phyloP scores from a whole-genome alignment of 2,329 filamentous ascomycete species.

The Alternaria triticimaculans region DNA sequence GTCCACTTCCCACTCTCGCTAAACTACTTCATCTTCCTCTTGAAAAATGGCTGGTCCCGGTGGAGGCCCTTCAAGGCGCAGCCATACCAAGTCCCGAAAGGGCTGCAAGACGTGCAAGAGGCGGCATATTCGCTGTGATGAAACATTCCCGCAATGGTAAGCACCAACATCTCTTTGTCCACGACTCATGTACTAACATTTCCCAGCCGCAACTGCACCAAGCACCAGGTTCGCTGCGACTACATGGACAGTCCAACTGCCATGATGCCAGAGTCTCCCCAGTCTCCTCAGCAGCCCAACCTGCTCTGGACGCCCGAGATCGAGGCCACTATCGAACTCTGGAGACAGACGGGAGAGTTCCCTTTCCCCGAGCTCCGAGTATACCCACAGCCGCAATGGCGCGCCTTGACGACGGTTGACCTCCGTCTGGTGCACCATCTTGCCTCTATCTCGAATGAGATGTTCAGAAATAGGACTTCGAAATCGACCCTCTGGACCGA shows the following conservation, averaged over 20 bases:
- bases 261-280: constrained; percentile 62
- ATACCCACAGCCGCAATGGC: constrained; percentile 75
- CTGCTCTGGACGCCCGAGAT: constrained; percentile 88
- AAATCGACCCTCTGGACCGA: constrained; percentile 91
- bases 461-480: constrained; percentile 77
- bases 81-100: constrained; percentile 98
- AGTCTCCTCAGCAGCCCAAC: constrained; percentile 61
- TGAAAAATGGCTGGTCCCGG: constrained; percentile 84
- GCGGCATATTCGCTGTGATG: constrained; percentile 96
- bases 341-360: constrained; percentile 83
- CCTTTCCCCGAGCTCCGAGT: constrained; percentile 83
- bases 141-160: constrained; percentile 97
- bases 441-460: constrained; percentile 81
- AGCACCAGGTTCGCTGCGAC: constrained; percentile 97
- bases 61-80: constrained; percentile 86
- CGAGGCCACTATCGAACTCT: constrained; percentile 79
- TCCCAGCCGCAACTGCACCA: constrained; percentile 91
- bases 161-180: constrained; percentile 28
- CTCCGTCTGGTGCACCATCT: constrained; percentile 91
- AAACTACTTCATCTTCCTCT: constrained; percentile 6
- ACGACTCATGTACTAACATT: constrained; percentile 25
- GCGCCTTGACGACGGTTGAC: constrained; percentile 76
- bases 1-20: constrained; percentile 25
- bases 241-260: constrained; percentile 87
- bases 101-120: constrained; percentile 98